Evolutionary conservation across 2,329 filamentous ascomycete species (phyloP).

Genomic region (Parascedosporium putredinis): DNA sequence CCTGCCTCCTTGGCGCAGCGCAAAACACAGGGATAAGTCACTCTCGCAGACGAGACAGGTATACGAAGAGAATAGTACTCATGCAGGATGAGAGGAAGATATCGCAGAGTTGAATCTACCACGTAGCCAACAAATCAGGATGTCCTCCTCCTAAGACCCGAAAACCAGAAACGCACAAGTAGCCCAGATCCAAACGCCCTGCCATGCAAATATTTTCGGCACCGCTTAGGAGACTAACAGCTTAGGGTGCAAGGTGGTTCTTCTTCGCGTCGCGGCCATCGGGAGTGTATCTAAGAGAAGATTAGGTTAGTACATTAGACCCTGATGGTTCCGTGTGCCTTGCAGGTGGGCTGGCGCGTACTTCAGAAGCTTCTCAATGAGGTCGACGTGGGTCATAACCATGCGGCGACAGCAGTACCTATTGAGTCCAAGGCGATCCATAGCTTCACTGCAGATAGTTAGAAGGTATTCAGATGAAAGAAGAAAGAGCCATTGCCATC

Average conservation of each 20-base stretch:
- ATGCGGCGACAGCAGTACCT: conserved; percentile 98
- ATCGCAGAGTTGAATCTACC: background rate
- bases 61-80: background rate
- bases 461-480: conserved; percentile 14
- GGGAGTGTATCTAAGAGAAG: conserved; percentile 42
- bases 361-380: conserved; percentile 97
- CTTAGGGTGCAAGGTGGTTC: conserved; percentile 26
- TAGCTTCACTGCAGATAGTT: conserved; percentile 63
- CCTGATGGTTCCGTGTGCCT: background rate
- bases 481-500: too few species aligned
- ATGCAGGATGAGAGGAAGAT: too few species aligned
- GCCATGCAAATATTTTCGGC: conserved; percentile 13
- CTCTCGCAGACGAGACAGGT: background rate
- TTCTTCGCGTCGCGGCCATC: conserved; percentile 56
- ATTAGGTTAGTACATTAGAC: conserved; percentile 6
- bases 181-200: conserved; percentile 13
- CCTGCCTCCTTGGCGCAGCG: too few species aligned
- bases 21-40: too few species aligned
- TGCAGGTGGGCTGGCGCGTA: conserved; percentile 32
- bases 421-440: conserved; percentile 88
- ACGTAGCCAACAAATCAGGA: background rate
- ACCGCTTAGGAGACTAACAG: background rate
- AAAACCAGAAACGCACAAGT: background rate
- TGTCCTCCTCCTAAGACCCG: background rate
- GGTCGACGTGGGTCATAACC: conserved; percentile 98